phyloP scores from a whole-genome alignment of 2,329 filamentous ascomycete genomes.

The Herpotrichia juniperi region DNA sequence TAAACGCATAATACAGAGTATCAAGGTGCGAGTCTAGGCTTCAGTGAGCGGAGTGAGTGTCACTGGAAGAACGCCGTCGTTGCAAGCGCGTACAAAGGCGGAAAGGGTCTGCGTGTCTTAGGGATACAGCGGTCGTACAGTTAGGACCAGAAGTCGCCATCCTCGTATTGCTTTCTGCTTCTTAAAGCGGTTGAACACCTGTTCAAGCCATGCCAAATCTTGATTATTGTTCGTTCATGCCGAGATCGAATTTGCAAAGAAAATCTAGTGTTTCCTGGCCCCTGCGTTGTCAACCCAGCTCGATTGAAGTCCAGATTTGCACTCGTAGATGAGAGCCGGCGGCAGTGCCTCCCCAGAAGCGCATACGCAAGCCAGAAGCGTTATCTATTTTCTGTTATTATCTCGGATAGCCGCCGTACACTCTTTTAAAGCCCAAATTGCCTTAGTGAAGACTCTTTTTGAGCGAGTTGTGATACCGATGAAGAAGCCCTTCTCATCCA shows the following conservation, averaged over 20 bases:
- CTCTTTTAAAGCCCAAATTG: background rate
- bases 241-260: background rate
- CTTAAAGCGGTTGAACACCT: constrained; percentile 21
- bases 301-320: constrained; percentile 6
- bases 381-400: constrained; percentile 12
- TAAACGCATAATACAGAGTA: too few species aligned
- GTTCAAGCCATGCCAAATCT: constrained; percentile 14
- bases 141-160: too few species aligned
- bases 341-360: constrained; percentile 12
- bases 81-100: too few species aligned
- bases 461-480: constrained; percentile 8
- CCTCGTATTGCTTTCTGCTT: too few species aligned
- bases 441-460: constrained; percentile 12
- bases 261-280: constrained; percentile 1
- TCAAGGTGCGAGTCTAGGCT: too few species aligned
- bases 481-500: constrained; percentile 18
- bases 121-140: too few species aligned
- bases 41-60: too few species aligned
- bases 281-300: constrained; percentile 11
- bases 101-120: too few species aligned
- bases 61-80: too few species aligned
- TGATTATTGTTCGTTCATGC: constrained; percentile 15
- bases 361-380: constrained; percentile 9
- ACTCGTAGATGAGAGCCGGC: constrained; percentile 15
- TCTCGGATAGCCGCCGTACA: constrained; percentile 1